Evolutionary conservation across 257 asterid species (phyloP).

Genomic region (Solanum sitiens): DNA sequence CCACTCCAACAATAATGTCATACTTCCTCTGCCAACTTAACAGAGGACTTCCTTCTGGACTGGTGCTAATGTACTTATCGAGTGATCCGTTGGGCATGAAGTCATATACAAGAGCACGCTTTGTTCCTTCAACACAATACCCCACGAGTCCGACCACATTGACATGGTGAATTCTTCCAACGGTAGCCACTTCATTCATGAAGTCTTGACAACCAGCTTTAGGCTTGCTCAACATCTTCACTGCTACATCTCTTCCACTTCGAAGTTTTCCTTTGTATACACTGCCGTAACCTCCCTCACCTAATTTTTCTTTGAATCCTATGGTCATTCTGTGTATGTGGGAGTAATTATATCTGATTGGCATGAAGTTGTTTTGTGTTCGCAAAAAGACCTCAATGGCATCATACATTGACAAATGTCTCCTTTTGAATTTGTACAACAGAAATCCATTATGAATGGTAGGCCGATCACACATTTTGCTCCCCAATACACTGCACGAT

Average conservation of each 20-base stretch:
- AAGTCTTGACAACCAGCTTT: conserved; percentile 33
- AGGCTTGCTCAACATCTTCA: conserved; percentile 33
- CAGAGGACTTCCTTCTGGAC: conserved; percentile 1
- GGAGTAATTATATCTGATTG: conserved; percentile 38
- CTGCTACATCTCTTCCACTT: conserved; percentile 34
- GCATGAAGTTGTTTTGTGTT: conserved; percentile 12
- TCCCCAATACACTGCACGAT: background rate
- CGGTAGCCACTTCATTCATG: conserved; percentile 40
- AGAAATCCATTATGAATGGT: conserved; percentile 1
- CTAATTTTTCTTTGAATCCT: conserved; percentile 33
- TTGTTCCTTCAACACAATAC: conserved; percentile 30
- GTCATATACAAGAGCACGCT: conserved; percentile 35
- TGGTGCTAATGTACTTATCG: conserved; percentile 24
- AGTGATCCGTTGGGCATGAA: conserved; percentile 46
- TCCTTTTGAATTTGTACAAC: conserved; percentile 6
- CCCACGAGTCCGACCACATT: conserved; percentile 42
- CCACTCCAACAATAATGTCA: conserved; percentile 28
- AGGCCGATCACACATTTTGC: conserved; percentile 7
- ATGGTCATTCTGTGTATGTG: conserved; percentile 37
- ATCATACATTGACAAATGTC: conserved; percentile 10
- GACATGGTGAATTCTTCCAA: conserved; percentile 44
- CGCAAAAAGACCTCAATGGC: conserved; percentile 10
- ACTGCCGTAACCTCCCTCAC: conserved; percentile 36
- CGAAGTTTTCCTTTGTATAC: conserved; percentile 44
- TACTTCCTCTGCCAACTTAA: conserved; percentile 11